Conservation (phyloP, 306 rosid species). For the Glycine latifolia region DNA sequence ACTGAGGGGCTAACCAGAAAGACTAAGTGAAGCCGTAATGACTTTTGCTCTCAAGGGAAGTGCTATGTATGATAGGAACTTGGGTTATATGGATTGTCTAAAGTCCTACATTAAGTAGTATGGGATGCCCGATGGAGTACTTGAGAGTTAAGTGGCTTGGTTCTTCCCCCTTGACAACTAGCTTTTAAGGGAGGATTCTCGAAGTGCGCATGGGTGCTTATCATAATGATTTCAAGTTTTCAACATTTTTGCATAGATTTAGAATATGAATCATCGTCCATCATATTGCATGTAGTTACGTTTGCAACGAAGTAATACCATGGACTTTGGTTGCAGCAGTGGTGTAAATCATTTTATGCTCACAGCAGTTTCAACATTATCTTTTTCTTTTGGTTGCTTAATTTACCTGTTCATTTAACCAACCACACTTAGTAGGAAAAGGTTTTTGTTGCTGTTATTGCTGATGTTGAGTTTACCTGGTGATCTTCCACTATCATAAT, state of each 20-base stretch:
- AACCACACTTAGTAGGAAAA: neutral
- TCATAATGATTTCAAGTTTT: too few species aligned
- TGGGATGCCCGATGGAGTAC: too few species aligned
- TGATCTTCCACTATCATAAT: neutral
- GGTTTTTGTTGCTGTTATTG: neutral
- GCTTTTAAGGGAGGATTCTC: too few species aligned
- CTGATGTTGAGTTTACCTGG: neutral
- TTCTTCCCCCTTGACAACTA: too few species aligned
- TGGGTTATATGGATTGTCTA: neutral
- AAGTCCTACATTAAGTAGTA: neutral
- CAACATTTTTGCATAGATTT: neutral
- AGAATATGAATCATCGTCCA: neutral
- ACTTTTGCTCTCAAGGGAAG: too few species aligned
- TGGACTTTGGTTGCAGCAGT: constrained; percentile 10
- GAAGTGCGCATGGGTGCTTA: too few species aligned
- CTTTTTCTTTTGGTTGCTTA: neutral
- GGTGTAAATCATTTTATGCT: neutral
- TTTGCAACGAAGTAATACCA: constrained; percentile 24
- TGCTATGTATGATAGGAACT: too few species aligned
- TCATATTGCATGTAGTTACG: constrained; percentile 1
- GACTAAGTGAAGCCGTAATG: too few species aligned
- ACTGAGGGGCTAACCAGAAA: too few species aligned
- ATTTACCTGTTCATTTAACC: neutral
- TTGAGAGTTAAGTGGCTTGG: too few species aligned
- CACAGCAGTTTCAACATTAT: constrained; percentile 20